phyloP scores from a whole-genome alignment of 495 filamentous ascomycete species.

The Oidiodendron maius region DNA sequence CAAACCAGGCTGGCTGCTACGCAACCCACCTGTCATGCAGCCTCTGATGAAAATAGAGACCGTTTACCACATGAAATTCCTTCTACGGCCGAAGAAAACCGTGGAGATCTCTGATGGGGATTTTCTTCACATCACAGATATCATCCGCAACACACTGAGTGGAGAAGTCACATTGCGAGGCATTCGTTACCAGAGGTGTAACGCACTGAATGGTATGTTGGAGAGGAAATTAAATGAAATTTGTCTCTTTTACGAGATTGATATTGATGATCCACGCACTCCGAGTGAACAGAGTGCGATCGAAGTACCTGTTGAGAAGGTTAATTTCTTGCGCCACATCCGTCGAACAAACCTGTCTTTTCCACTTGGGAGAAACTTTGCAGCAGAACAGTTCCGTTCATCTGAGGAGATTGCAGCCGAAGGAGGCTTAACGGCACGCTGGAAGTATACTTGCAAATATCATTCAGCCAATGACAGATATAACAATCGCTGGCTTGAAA shows the following conservation, averaged over 20 bases:
- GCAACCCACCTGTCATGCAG: constrained; percentile 11
- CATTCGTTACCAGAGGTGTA: constrained; percentile 30
- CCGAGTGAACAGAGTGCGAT: constrained; percentile 37
- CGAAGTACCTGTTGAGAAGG: constrained; percentile 28
- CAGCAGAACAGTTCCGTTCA: constrained; percentile 14
- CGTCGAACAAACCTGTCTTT: constrained; percentile 48
- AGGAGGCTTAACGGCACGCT: constrained; percentile 25
- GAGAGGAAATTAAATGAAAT: constrained; percentile 46
- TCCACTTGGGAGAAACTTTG: constrained; percentile 10
- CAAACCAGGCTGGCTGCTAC: neutral
- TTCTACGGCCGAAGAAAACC: constrained; percentile 23
- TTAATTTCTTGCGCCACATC: constrained; percentile 34
- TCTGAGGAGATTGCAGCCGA: constrained; percentile 20
- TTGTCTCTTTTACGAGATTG: constrained; percentile 41
- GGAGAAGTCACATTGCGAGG: constrained; percentile 33
- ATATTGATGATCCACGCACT: constrained; percentile 33
- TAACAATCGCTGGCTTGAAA: constrained; percentile 21
- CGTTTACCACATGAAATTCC: constrained; percentile 15
- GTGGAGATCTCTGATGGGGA: constrained; percentile 20
- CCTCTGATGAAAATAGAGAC: constrained; percentile 13
- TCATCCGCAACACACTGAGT: constrained; percentile 25
- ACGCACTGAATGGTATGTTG: constrained; percentile 32
- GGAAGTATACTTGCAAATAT: constrained; percentile 27
- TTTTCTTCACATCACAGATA: constrained; percentile 36
- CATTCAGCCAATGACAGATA: constrained; percentile 17